phyloP scores from a whole-genome alignment of 306 rosid species.

The Ochetophila trinervis region DNA sequence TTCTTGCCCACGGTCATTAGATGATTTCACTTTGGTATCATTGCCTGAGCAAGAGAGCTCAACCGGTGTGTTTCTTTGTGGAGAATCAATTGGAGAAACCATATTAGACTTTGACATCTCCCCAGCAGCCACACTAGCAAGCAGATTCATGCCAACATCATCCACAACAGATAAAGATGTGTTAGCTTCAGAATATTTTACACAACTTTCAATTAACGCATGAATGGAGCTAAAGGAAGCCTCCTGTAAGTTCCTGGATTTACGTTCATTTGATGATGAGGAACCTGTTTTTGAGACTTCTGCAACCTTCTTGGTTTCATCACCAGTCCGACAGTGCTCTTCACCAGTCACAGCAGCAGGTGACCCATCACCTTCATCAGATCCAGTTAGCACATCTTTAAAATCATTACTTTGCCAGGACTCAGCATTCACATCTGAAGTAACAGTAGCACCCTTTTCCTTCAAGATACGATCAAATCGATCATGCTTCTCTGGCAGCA shows the following conservation, averaged over 20 bases:
- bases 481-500: slow-evolving; percentile 47
- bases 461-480: slow-evolving; percentile 48
- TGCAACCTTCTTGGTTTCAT: slow-evolving; percentile 37
- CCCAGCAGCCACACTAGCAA: slow-evolving; percentile 84
- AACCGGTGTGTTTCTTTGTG: slow-evolving; percentile 43
- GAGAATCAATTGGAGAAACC: slow-evolving; percentile 54
- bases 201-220: slow-evolving; percentile 86
- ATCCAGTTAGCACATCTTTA: slow-evolving; percentile 36
- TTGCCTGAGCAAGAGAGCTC: slow-evolving; percentile 41
- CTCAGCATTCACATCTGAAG: slow-evolving; percentile 46
- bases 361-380: slow-evolving; percentile 55
- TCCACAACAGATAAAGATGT: slow-evolving; percentile 52
- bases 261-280: slow-evolving; percentile 45
- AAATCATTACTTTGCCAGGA: slow-evolving; percentile 46
- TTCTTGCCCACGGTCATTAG: slow-evolving; percentile 34
- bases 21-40: slow-evolving; percentile 42
- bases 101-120: slow-evolving; percentile 67
- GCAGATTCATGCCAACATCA: slow-evolving; percentile 79
- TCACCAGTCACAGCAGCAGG: slow-evolving; percentile 36
- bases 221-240: slow-evolving; percentile 72
- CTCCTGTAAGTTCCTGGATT: slow-evolving; percentile 50
- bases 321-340: slow-evolving; percentile 40
- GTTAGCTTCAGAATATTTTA: slow-evolving; percentile 62
- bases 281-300: slow-evolving; percentile 45
- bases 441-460: slow-evolving; percentile 40